phyloP scores from a whole-genome alignment of 2,329 filamentous ascomycete genomes.

The Lachnellula hyalina region DNA sequence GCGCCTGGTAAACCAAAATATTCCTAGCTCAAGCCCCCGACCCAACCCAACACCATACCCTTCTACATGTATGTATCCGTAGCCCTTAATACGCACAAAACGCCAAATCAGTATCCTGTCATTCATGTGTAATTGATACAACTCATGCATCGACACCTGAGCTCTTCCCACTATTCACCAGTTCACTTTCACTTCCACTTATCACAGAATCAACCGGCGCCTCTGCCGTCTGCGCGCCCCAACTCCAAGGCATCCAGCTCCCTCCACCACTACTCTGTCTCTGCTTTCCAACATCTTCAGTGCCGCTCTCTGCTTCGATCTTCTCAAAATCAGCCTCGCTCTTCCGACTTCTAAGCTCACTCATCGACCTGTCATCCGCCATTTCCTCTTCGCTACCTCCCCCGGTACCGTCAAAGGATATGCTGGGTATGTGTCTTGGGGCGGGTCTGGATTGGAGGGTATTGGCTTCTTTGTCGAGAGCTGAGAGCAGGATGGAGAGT shows the following conservation, averaged over 20 bases:
- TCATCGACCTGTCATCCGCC: conserved; percentile 30
- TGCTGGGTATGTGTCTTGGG: conserved; percentile 17
- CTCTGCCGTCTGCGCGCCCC: conserved; percentile 29
- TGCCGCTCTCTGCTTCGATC: conserved; percentile 69
- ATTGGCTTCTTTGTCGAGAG: conserved; percentile 73
- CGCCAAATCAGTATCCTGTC: background rate
- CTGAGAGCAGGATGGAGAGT: conserved; percentile 67
- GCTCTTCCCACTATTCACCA: conserved; percentile 12
- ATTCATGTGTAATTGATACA: background rate
- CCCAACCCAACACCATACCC: too few relatives aligned
- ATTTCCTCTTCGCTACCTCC: conserved; percentile 28
- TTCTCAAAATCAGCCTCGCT: conserved; percentile 89
- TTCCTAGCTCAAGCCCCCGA: background rate
- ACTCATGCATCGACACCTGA: conserved; percentile 18
- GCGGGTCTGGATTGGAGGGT: conserved; percentile 40
- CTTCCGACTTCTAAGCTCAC: conserved; percentile 69
- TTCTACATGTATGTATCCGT: background rate
- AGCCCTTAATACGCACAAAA: background rate
- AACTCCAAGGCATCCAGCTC: conserved; percentile 47
- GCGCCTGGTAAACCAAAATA: background rate
- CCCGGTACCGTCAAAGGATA: conserved; percentile 28
- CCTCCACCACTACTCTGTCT: conserved; percentile 33
- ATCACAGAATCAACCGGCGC: conserved; percentile 12
- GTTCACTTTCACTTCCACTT: conserved; percentile 1
- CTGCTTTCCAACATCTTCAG: conserved; percentile 43